Percentiles rank a stretch among this genome's conserved stretches.
These are phyloP conservation scores for Podospora bellae-mahoneyi DNA, from an alignment of 495 filamentous ascomycete genomes.

Conservation along the genomic window DNA sequence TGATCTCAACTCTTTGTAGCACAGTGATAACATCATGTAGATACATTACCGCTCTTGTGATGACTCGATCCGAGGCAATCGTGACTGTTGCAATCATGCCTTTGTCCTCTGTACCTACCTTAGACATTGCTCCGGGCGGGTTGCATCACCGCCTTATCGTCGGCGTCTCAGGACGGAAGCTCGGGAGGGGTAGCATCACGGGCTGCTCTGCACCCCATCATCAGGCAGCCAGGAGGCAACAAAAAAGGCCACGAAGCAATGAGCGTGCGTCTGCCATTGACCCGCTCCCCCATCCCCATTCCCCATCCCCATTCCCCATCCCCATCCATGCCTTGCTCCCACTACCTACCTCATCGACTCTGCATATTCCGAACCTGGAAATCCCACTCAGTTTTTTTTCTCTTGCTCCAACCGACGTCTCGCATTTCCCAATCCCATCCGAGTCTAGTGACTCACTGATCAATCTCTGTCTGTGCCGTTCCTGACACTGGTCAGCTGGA, in stretches of 20 bases:
- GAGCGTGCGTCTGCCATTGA: not conserved
- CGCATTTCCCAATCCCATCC: not conserved
- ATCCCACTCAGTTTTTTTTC: not conserved
- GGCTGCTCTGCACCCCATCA: not conserved
- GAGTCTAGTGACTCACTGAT: not conserved
- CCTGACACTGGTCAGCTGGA: not conserved
- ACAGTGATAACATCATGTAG: not conserved
- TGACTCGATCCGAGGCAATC: not conserved
- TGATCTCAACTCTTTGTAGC: not conserved
- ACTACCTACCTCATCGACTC: not conserved
- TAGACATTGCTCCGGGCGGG: not conserved
- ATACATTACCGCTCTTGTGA: not conserved
- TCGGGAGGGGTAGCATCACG: not conserved
- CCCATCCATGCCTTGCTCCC: not conserved
- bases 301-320: not conserved
- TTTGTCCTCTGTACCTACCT: too few species aligned
- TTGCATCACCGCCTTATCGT: not conserved
- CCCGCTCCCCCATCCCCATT: not conserved
- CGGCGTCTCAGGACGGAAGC: not conserved
- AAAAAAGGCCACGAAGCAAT: not conserved
- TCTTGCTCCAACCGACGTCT: not conserved
- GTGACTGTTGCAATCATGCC: too few species aligned
- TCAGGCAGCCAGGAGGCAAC: not conserved
- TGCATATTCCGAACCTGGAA: too few species aligned
- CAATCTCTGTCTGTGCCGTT: not conserved